These are phyloP conservation scores for Endocalyx cinctus DNA, from an alignment of 2,329 filamentous ascomycete genomes.

Conservation along the genomic window DNA sequence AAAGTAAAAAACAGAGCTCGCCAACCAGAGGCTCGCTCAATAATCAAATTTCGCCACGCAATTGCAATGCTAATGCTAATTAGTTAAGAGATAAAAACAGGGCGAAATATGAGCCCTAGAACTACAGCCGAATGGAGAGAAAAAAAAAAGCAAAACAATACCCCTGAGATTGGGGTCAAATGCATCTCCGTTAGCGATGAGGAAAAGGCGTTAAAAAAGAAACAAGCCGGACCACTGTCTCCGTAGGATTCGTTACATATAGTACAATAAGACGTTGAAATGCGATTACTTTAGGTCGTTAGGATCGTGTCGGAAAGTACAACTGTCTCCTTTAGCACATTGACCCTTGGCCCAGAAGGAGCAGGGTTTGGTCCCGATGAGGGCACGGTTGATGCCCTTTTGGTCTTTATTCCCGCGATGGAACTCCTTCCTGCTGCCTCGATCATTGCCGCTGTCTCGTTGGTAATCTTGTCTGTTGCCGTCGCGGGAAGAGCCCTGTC, in stretches of 20 bases:
- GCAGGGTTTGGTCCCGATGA: conserved; percentile 64
- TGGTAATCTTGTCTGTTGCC: conserved; percentile 15
- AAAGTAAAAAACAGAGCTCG: no score
- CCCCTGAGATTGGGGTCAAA: no score
- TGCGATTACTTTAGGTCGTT: conserved; percentile 23
- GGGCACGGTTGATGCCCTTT: conserved; percentile 48
- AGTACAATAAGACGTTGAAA: not conserved
- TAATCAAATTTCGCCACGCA: no score
- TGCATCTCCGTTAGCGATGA: no score
- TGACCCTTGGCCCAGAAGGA: conserved; percentile 67
- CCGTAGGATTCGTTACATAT: not conserved
- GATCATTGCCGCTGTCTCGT: conserved; percentile 24
- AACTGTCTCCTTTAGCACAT: conserved; percentile 68
- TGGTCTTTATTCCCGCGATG: conserved; percentile 36
- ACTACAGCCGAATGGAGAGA: no score
- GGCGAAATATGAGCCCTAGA: no score
- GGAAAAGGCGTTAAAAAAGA: no score
- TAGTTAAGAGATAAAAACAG: no score
- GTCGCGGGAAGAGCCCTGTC: conserved; percentile 16
- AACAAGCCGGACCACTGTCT: no score
- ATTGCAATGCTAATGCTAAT: no score
- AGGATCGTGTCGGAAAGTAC: conserved; percentile 66
- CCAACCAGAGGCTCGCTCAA: no score
- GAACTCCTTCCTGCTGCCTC: conserved; percentile 30
- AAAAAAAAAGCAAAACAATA: no score